A percentile compares a stretch with the other conserved stretches of the same genome.
Evolutionary conservation across 768 basidiomycete genomes (phyloP).

Genomic region (Dioszegia aurantiaca): DNA sequence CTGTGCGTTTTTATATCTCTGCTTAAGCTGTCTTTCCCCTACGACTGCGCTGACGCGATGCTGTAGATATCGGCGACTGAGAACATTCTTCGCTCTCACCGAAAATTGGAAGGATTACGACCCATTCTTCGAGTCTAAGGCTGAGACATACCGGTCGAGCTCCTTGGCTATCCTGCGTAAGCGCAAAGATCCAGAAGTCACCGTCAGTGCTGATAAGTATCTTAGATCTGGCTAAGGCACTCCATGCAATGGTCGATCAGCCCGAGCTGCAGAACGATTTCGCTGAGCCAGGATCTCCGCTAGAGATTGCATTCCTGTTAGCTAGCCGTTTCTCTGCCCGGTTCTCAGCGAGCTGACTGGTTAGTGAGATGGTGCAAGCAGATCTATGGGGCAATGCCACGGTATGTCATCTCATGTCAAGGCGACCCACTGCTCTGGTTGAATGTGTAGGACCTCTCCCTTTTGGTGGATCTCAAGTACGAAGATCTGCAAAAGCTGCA

Average conservation of each 20-base stretch:
- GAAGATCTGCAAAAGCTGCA: slow-evolving; percentile 81
- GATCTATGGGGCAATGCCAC: slow-evolving; percentile 87
- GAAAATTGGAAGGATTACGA: slow-evolving; percentile 72
- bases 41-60: too few relatives aligned
- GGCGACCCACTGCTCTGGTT: background rate
- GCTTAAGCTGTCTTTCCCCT: too few relatives aligned
- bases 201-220: background rate
- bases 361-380: slow-evolving; percentile 50
- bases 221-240: slow-evolving; percentile 44
- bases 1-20: too few relatives aligned
- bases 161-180: slow-evolving; percentile 72
- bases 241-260: slow-evolving; percentile 39
- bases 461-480: slow-evolving; percentile 78
- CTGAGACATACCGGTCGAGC: slow-evolving; percentile 75
- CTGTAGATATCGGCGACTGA: slow-evolving; percentile 78
- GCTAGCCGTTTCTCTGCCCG: slow-evolving; percentile 1
- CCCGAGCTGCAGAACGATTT: slow-evolving; percentile 30
- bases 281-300: slow-evolving; percentile 32
- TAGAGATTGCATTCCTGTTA: slow-evolving; percentile 50
- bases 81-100: slow-evolving; percentile 68
- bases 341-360: background rate
- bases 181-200: slow-evolving; percentile 35
- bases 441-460: slow-evolving; percentile 69
- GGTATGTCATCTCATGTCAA: slow-evolving; percentile 53
- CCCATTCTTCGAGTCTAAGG: slow-evolving; percentile 77